A percentile compares a stretch with the other conserved stretches of the same genome.
Conservation (phyloP, 2,329 filamentous ascomycete species). For the Ophiostoma australiae region DNA sequence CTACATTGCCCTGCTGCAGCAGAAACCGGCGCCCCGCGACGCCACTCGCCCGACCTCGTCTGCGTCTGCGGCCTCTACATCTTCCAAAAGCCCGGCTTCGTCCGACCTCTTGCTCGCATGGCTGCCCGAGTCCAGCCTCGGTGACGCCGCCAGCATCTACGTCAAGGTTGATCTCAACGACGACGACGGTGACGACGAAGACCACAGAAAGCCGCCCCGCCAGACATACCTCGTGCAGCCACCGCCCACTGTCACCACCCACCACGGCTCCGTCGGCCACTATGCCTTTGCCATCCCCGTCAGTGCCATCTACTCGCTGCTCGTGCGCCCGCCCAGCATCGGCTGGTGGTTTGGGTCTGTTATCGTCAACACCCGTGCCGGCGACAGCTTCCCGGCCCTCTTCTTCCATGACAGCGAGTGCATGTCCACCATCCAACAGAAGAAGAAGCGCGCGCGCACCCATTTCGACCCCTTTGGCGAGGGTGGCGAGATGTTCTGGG, state of each 20-base stretch:
- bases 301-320: constrained; percentile 81
- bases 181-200: constrained; percentile 44
- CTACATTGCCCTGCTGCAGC: constrained; percentile 87
- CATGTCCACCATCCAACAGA: constrained; percentile 88
- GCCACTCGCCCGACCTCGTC: constrained; percentile 32
- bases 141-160: constrained; percentile 81
- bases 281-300: constrained; percentile 92
- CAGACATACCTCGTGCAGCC: constrained; percentile 89
- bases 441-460: constrained; percentile 77
- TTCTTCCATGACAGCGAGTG: constrained; percentile 99
- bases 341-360: constrained; percentile 99
- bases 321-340: constrained; percentile 84
- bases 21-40: constrained; percentile 55
- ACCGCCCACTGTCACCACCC: constrained; percentile 76
- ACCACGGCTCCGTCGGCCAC: constrained; percentile 64
- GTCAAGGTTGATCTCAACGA: constrained; percentile 92
- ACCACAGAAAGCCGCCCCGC: constrained; percentile 56
- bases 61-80: constrained; percentile 38
- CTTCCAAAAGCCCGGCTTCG: constrained; percentile 42
- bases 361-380: constrained; percentile 83
- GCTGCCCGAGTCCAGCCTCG: constrained; percentile 84
- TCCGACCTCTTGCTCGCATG: constrained; percentile 83
- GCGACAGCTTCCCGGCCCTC: constrained; percentile 88
- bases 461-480: constrained; percentile 88
- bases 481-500: constrained; percentile 88